These are phyloP conservation scores for Daldinia sp. DNA, from an alignment of 2,329 filamentous ascomycete species.

Conservation along the genomic window DNA sequence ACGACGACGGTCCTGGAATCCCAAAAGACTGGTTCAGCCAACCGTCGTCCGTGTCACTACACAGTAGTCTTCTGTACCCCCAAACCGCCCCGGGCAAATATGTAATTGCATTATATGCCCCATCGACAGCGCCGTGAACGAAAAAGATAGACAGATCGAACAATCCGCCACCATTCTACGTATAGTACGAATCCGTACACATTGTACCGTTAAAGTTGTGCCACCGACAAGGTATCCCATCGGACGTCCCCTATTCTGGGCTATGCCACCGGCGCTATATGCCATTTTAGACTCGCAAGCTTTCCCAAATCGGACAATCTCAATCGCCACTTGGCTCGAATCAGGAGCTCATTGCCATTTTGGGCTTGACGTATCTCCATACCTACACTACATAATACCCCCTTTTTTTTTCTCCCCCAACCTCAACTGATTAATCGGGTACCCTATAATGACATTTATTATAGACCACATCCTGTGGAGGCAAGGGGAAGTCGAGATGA, in stretches of 20 bases:
- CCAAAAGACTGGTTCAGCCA: not conserved
- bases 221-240: constrained; percentile 5
- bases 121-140: not conserved
- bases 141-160: not conserved
- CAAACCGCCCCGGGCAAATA: not conserved
- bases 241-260: constrained; percentile 16
- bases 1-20: not conserved
- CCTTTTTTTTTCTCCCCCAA: constrained; percentile 1
- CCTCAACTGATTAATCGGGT: constrained; percentile 18
- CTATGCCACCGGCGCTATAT: constrained; percentile 14
- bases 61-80: not conserved
- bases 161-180: not conserved
- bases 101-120: not conserved
- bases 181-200: too few species aligned
- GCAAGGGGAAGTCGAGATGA: constrained; percentile 3
- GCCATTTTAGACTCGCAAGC: constrained; percentile 12
- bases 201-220: not conserved
- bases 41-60: not conserved
- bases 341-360: constrained; percentile 20
- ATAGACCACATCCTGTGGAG: not conserved
- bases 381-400: not conserved
- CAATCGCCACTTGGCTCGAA: constrained; percentile 16
- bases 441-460: constrained; percentile 2
- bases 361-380: constrained; percentile 20
- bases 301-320: constrained; percentile 14